These are phyloP conservation scores for Pichia scutulata DNA, from an alignment of 805 yeast genomes.

Conservation along the genomic window DNA sequence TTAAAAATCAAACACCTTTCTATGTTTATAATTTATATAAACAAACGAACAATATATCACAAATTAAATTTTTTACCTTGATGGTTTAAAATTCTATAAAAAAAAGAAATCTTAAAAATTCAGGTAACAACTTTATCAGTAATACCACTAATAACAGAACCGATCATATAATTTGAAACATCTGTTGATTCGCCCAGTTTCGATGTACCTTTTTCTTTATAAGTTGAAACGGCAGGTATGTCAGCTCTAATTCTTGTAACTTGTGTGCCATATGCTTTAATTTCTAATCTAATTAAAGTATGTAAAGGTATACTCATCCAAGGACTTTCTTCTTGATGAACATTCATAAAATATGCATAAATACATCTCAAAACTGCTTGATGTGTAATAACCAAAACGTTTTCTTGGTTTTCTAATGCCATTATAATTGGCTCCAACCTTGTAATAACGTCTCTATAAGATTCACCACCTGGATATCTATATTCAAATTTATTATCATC, in stretches of 20 bases:
- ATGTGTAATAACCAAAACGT: conserved; percentile 91
- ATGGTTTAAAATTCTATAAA: neutral
- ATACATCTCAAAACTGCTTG: conserved; percentile 96
- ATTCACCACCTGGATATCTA: conserved; percentile 95
- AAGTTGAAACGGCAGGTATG: conserved; percentile 96
- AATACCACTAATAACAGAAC: conserved; percentile 38
- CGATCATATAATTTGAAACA: conserved; percentile 34
- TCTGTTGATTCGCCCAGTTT: conserved; percentile 46
- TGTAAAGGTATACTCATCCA: conserved; percentile 99
- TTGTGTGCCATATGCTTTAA: conserved; percentile 85
- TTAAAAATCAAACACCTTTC: neutral
- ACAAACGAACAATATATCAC: neutral
- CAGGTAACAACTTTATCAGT: conserved; percentile 11
- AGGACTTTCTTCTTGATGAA: conserved; percentile 94
- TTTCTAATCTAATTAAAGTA: conserved; percentile 87
- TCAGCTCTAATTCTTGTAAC: conserved; percentile 90
- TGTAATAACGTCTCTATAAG: conserved; percentile 90
- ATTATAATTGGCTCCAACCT: conserved; percentile 94
- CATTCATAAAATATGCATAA: conserved; percentile 97
- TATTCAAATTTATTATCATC: conserved; percentile 95
- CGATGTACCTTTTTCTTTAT: conserved; percentile 87
- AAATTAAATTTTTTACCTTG: neutral
- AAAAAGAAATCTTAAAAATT: neutral
- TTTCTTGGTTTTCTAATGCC: conserved; percentile 97
- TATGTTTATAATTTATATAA: neutral